phyloP scores from a whole-genome alignment of 257 asterid species.

The Solanum virginianum region DNA sequence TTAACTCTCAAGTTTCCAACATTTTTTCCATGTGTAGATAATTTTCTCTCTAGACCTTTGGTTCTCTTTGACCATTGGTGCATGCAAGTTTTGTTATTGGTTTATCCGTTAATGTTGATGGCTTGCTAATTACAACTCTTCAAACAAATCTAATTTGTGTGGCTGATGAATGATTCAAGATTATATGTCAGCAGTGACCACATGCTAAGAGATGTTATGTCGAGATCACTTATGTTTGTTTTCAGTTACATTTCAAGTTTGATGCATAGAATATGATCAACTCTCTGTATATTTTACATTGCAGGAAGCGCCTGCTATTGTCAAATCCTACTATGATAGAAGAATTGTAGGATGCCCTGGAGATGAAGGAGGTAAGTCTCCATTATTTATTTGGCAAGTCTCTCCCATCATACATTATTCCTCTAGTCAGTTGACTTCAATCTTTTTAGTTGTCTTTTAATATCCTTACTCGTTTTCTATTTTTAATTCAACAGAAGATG shows the following conservation, averaged over 20 bases:
- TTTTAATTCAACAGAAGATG: conserved; percentile 58
- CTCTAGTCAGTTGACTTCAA: background rate
- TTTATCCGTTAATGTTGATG: background rate
- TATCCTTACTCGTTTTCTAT: background rate
- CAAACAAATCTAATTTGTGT: background rate
- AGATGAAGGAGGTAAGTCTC: conserved; percentile 67
- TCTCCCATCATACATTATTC: background rate
- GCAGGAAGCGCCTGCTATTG: conserved; percentile 79
- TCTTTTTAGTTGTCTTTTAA: background rate
- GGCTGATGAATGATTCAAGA: background rate
- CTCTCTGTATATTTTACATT: background rate
- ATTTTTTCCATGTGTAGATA: background rate
- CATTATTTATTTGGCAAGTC: background rate
- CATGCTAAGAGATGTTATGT: background rate
- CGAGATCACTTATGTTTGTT: background rate
- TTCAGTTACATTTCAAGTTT: background rate
- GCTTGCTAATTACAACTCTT: background rate
- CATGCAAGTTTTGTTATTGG: background rate
- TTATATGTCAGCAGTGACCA: background rate
- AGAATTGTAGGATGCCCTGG: conserved; percentile 98
- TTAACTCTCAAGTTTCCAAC: background rate
- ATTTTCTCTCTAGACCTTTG: background rate
- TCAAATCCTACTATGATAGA: conserved; percentile 56
- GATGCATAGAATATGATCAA: background rate
- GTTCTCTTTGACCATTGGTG: background rate